Evolutionary conservation across 306 rosid species (phyloP).

Genomic region (Potentilla sterilis): DNA sequence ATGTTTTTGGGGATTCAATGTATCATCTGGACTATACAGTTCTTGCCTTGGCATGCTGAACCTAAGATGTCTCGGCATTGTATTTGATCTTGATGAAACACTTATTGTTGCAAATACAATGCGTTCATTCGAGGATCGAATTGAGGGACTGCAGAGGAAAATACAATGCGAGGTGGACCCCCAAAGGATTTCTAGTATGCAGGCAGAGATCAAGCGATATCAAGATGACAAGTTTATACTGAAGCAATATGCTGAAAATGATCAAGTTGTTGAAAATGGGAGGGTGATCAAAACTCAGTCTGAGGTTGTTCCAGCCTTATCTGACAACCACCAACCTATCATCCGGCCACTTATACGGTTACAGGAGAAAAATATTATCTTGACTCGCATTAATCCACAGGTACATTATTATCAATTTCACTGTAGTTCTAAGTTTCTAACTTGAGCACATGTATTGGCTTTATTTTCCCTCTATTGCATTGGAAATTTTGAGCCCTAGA

Average conservation of each 20-base stretch:
- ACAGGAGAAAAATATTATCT: conserved; percentile 80
- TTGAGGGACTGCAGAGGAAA: conserved; percentile 91
- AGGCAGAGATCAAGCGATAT: conserved; percentile 85
- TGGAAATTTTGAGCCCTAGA: background rate
- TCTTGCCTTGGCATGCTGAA: conserved; percentile 90
- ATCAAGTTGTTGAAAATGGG: conserved; percentile 87
- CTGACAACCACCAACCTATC: conserved; percentile 73
- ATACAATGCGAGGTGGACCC: conserved; percentile 72
- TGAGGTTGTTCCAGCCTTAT: conserved; percentile 82
- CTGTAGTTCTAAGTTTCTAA: conserved; percentile 11
- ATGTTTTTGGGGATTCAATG: conserved; percentile 91
- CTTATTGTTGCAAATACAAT: conserved; percentile 96
- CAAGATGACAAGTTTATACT: conserved; percentile 79
- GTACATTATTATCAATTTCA: conserved; percentile 35
- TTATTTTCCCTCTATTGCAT: conserved; percentile 4
- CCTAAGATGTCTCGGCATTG: conserved; percentile 97
- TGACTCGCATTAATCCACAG: conserved; percentile 98
- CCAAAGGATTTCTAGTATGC: conserved; percentile 79
- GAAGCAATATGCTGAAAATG: conserved; percentile 94
- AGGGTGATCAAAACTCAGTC: conserved; percentile 79
- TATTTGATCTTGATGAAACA: conserved; percentile 97
- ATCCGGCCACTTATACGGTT: conserved; percentile 83
- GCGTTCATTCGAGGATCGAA: conserved; percentile 98
- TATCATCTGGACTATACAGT: conserved; percentile 70
- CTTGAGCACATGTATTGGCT: conserved; percentile 13